phyloP scores from a whole-genome alignment of 495 filamentous ascomycete genomes.

The Hypomontagnella submonticulosa region DNA sequence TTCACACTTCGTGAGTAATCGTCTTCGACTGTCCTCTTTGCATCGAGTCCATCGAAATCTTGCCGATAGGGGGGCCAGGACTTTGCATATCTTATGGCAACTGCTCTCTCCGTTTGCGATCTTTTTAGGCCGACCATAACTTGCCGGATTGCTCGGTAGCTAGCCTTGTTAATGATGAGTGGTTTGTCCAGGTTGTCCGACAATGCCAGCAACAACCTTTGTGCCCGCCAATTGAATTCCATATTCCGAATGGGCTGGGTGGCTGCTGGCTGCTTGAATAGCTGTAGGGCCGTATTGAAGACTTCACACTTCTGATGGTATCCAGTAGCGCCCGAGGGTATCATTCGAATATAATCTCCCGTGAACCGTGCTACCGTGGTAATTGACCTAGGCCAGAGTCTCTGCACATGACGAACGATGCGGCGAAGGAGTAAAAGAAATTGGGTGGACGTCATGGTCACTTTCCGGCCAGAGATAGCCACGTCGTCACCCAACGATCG shows the following conservation, averaged over 20 bases:
- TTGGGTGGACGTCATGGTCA: constrained; percentile 42
- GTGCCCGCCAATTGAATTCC: constrained; percentile 59
- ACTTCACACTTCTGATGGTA: constrained; percentile 44
- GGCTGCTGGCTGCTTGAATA: constrained; percentile 46
- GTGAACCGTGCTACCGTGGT: constrained; percentile 49
- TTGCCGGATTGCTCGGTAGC: constrained; percentile 53
- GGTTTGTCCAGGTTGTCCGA: constrained; percentile 50
- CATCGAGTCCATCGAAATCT: constrained; percentile 57
- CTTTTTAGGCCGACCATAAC: constrained; percentile 56
- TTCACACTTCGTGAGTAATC: constrained; percentile 53
- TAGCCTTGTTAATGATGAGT: constrained; percentile 49
- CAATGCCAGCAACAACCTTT: constrained; percentile 52
- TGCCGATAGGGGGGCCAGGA: constrained; percentile 61
- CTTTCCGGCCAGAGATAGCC: constrained; percentile 19
- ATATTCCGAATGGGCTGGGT: constrained; percentile 45
- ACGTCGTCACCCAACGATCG: not conserved
- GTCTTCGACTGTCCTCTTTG: constrained; percentile 53
- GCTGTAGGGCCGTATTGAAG: constrained; percentile 51
- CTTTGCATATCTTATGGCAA: constrained; percentile 50
- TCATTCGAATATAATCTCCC: constrained; percentile 48
- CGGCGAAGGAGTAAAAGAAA: constrained; percentile 49
- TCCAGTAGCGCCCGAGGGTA: constrained; percentile 29
- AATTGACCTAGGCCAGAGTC: constrained; percentile 50
- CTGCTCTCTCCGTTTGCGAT: constrained; percentile 49
- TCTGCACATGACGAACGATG: constrained; percentile 48